Evolutionary conservation across 2,329 filamentous ascomycete species (phyloP).

Genomic region (Claviceps purpurea): DNA sequence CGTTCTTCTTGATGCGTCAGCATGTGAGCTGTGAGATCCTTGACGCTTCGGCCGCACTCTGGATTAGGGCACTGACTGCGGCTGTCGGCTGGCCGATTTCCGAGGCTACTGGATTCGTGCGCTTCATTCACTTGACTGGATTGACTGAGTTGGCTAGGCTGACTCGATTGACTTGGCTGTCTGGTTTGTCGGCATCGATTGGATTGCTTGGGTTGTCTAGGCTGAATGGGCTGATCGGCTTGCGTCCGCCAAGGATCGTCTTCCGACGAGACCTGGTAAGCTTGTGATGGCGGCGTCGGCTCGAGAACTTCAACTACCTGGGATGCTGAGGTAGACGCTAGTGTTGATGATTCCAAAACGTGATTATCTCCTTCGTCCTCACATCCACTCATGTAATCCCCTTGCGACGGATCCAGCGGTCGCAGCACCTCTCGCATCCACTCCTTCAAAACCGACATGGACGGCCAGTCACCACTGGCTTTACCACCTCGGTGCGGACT

Average conservation of each 20-base stretch:
- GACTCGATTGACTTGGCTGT: too few species aligned
- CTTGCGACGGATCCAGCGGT: slow-evolving; percentile 23
- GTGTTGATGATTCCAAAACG: slow-evolving; percentile 4
- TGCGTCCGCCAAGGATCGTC: slow-evolving; percentile 15
- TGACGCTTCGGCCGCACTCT: slow-evolving; percentile 45
- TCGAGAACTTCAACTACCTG: slow-evolving; percentile 6
- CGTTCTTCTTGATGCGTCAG: slow-evolving; percentile 88
- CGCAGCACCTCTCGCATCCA: slow-evolving; percentile 49
- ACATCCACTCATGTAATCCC: slow-evolving; percentile 10
- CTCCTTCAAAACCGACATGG: slow-evolving; percentile 43
- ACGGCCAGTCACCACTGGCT: slow-evolving; percentile 44
- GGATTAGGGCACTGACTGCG: slow-evolving; percentile 41
- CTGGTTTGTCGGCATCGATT: too few species aligned
- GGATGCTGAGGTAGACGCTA: background rate
- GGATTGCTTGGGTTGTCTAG: too few species aligned
- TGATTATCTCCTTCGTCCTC: slow-evolving; percentile 27
- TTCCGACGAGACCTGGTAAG: slow-evolving; percentile 3
- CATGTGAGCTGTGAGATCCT: slow-evolving; percentile 74
- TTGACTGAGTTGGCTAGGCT: too few species aligned
- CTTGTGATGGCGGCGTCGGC: slow-evolving; percentile 3
- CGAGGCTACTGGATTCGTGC: background rate
- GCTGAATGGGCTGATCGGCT: slow-evolving; percentile 10
- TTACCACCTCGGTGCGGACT: slow-evolving; percentile 42
- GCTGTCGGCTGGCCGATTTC: slow-evolving; percentile 22
- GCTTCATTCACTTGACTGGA: too few species aligned